Evolutionary conservation across 2,329 filamentous ascomycete species (phyloP), one percentile per base, ranked within the genome.

Genomic region (Xylariaceae sp.): DNA sequence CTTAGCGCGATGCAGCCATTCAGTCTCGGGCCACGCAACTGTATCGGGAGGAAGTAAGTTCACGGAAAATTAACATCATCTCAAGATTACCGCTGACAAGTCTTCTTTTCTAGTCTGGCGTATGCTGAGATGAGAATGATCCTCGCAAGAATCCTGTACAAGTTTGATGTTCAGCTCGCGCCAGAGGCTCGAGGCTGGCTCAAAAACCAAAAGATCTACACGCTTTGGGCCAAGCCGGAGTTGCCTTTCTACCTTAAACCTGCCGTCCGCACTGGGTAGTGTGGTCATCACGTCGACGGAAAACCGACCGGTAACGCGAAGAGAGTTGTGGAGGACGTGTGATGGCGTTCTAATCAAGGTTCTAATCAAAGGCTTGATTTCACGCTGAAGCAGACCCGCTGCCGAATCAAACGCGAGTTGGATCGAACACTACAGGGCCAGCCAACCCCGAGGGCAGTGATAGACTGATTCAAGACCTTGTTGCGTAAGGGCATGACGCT

Each of bases 41-140:
- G 75, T 39, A 64, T 77, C 36, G 75, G 75, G 2, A 63, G 63
- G 50, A 76, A 76, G 74, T 74, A 65, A 64, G 73, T 65, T 8
- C 28, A 7, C n/a, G n/a, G n/a, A n/a, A n/a, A 31, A 6, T 12
- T 31, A 7, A 31, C 28, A 6, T 31, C 12, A 31, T 12, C 28
- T 31, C 12, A 31, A 6, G 7, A 7, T 31, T 31, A 6, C 28
- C 28, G 6, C 12, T 7, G 6, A 31, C 28, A 31, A 31, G 7
- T 7, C 28, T 7, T 7, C 12, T 6, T 7, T 31, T 31, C 28
- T 31, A 36, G n/a, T 36, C 33, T 36, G 6, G 33, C 33, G n/a
- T 36, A 36, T 16, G 33, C 33, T n/a, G 33, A 36, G n/a, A 36
- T 36, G 33, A 7, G 33, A n/a, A 6, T 36, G 33, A 36, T 36